phyloP scores from a whole-genome alignment of 768 basidiomycete species.

The Russula dissimulans region DNA sequence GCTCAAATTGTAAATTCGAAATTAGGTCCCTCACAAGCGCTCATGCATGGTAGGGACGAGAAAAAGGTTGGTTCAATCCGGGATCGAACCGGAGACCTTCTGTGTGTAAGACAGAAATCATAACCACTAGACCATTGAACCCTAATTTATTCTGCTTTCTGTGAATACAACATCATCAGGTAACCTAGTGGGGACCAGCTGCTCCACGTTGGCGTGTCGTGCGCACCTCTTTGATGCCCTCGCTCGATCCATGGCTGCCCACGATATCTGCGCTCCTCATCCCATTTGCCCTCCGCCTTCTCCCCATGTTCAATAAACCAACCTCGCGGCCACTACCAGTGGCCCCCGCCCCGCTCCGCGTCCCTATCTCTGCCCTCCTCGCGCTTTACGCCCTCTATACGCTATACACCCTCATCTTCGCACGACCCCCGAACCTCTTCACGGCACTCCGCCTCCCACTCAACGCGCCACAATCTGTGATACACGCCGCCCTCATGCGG shows the following conservation, averaged over 20 bases:
- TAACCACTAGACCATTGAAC: constrained; percentile 25
- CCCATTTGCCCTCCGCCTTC: background rate
- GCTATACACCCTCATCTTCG: constrained; percentile 4
- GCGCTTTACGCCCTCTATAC: constrained; percentile 15
- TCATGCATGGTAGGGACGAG: background rate
- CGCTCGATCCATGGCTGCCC: constrained; percentile 8
- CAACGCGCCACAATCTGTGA: background rate
- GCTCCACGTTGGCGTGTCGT: no score
- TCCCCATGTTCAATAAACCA: background rate
- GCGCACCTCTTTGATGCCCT: background rate
- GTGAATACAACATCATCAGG: background rate
- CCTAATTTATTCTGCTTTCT: background rate
- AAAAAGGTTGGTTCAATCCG: constrained; percentile 21
- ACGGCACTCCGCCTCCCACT: constrained; percentile 13
- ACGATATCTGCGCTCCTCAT: constrained; percentile 2
- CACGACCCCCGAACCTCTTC: constrained; percentile 18
- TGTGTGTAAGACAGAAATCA: constrained; percentile 25
- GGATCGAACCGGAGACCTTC: constrained; percentile 24
- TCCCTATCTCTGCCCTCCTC: constrained; percentile 2
- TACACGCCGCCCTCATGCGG: constrained; percentile 7
- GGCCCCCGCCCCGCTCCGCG: constrained; percentile 1
- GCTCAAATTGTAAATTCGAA: no score
- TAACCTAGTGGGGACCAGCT: no score
- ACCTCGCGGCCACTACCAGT: background rate
- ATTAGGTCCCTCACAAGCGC: no score